Percentiles rank a stretch among this genome's conserved stretches.
phyloP scores from a whole-genome alignment of 2,329 filamentous ascomycete species.

The Cladorrhinum sp. region DNA sequence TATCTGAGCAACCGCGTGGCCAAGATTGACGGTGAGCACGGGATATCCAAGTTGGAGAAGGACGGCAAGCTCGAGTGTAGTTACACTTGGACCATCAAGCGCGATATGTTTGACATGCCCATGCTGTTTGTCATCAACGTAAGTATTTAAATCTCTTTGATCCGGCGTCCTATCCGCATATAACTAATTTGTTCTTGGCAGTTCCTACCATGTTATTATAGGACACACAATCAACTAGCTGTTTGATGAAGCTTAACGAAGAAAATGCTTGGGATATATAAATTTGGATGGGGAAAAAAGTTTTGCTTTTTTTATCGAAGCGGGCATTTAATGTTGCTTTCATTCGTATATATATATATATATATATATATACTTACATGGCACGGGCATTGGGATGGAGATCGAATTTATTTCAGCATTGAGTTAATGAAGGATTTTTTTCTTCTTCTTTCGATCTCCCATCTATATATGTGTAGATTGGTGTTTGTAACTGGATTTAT shows the following conservation, averaged over 20 bases:
- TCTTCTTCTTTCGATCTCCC: too few relatives aligned
- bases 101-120: constrained; percentile 96
- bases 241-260: constrained; percentile 37
- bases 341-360: too few relatives aligned
- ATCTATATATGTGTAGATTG: too few relatives aligned
- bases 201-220: constrained; percentile 60
- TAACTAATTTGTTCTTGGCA: constrained; percentile 32
- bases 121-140: constrained; percentile 99
- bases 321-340: too few relatives aligned
- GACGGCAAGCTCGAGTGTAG: constrained; percentile 93
- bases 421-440: too few relatives aligned
- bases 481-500: background rate
- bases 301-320: background rate
- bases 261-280: background rate
- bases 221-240: constrained; percentile 56
- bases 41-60: constrained; percentile 76
- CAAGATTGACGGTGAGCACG: constrained; percentile 68
- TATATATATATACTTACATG: too few relatives aligned
- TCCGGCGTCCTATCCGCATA: background rate
- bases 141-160: constrained; percentile 43
- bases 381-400: too few relatives aligned
- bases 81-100: constrained; percentile 95
- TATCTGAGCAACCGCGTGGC: constrained; percentile 60
- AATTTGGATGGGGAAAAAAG: constrained; percentile 8
- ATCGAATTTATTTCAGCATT: too few relatives aligned